Conservation (phyloP, 2,329 filamentous ascomycete genomes). For the Talaromyces sp. region DNA sequence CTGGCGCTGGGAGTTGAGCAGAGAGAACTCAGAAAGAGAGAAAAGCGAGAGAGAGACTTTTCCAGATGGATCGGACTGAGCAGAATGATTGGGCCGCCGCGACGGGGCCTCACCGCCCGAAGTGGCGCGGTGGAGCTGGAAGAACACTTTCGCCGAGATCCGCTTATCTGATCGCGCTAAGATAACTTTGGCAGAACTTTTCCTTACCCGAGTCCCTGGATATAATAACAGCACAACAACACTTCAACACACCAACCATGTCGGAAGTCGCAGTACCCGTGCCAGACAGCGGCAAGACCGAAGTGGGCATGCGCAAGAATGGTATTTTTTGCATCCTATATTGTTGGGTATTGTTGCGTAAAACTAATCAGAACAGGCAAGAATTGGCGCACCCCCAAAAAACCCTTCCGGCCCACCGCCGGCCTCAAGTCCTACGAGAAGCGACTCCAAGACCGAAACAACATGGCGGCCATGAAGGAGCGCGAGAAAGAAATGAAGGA, state of each 20-base stretch:
- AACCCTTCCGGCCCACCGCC: conserved; percentile 77
- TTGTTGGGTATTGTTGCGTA: neutral
- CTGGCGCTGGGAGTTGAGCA: neutral
- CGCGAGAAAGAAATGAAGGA: conserved; percentile 95
- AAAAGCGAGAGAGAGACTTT: neutral
- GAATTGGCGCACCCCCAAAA: conserved; percentile 84
- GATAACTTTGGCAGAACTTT: conserved; percentile 30
- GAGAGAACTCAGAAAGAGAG: neutral
- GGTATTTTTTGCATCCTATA: conserved; percentile 51
- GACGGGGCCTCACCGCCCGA: neutral
- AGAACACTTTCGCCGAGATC: conserved; percentile 35
- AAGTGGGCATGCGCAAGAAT: conserved; percentile 76
- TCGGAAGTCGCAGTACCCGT: conserved; percentile 36
- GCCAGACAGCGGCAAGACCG: conserved; percentile 26
- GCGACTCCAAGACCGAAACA: conserved; percentile 67
- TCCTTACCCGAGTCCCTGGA: neutral
- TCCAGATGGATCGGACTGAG: neutral
- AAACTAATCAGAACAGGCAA: conserved; percentile 63
- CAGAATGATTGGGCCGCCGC: neutral
- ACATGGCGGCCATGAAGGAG: conserved; percentile 75
- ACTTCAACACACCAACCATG: conserved; percentile 39
- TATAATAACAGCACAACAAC: neutral
- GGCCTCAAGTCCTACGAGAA: conserved; percentile 78
- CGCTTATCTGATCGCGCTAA: conserved; percentile 47
- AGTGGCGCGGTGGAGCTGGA: neutral